Evolutionary conservation across 2,329 filamentous ascomycete genomes (phyloP), one percentile per base, ranked within the genome.

Genomic region (Botryosphaeria dothidea): DNA sequence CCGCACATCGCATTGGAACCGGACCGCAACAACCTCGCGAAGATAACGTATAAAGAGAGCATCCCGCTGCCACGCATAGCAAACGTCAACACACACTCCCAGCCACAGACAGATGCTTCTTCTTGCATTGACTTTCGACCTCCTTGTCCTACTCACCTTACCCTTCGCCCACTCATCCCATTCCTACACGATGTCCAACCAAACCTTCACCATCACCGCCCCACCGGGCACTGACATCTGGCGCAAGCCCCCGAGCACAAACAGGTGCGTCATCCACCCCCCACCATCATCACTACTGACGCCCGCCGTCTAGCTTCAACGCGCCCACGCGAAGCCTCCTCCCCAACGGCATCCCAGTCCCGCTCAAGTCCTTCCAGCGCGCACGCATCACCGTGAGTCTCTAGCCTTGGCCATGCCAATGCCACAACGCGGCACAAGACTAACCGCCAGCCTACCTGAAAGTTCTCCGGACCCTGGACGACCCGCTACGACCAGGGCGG

Each of bases 141-240:
- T 15, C 6, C n/a, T 48, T 23, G 7, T n/a, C 13, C 23, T 25
- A 15, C 21, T 23, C 0, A 7, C 29, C 23, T 45, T 21, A 19
- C 23, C 36, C n/a, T 19, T 31, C 36, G 19, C 36, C 17, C 36
- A 29, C 36, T 25, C 23, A 29, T 31, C 56, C 25, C 8, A 58
- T 15, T 15, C n/a, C 11, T 19, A 11, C 27, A 27, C 46, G 36
- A 62, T 51, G 48, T 25, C 56, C 6, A 25, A 36, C 15, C 51
- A 6, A 46, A 45, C 43, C 19, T 52, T 52, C 57, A 52, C 48
- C 31, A 74, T 77, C 61, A 71, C 71, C 46, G 69, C 75, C 5
- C 85, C 78, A 0, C 83, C 89, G 0, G 83, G 82, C 34, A 92
- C 90, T 38, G 91, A 93, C 76, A 86, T 93, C 73, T 94, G 91